These are phyloP conservation scores for Camelina laxa DNA, from an alignment of 345 rosid genomes.

Conservation along the genomic window DNA sequence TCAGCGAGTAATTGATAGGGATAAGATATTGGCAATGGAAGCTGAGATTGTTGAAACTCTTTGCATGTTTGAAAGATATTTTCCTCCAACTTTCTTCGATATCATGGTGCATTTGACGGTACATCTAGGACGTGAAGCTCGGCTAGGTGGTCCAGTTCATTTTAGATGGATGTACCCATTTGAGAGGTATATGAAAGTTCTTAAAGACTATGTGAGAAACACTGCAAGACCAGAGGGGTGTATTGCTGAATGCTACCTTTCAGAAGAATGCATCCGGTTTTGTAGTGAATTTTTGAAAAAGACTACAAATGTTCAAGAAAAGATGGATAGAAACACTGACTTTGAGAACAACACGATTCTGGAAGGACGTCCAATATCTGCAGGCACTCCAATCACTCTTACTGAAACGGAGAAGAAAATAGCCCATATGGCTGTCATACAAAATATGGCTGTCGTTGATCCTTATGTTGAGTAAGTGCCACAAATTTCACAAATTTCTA, in stretches of 20 bases:
- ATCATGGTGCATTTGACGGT: neutral
- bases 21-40: slow-evolving; percentile 2
- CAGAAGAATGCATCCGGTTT: neutral
- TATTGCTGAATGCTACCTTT: neutral
- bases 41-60: slow-evolving; percentile 1
- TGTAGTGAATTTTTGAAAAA: neutral
- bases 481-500: too few species aligned
- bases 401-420: too few species aligned
- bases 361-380: too few species aligned
- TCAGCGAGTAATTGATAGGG: slow-evolving; percentile 3
- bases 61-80: slow-evolving; percentile 2
- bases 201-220: neutral
- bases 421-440: too few species aligned
- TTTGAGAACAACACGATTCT: too few species aligned
- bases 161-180: neutral
- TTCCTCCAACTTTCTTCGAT: slow-evolving; percentile 21
- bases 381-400: too few species aligned
- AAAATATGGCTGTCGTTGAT: too few species aligned
- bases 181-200: slow-evolving; percentile 4
- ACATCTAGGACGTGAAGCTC: slow-evolving; percentile 1
- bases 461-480: too few species aligned
- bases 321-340: too few species aligned
- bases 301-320: too few species aligned
- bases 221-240: neutral
- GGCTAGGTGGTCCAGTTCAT: slow-evolving; percentile 17